Evolutionary conservation across 1,284 basidiomycete species (phyloP), one percentile per base, ranked within the genome.

Genomic region (Lentinula novae-zelandiae): DNA sequence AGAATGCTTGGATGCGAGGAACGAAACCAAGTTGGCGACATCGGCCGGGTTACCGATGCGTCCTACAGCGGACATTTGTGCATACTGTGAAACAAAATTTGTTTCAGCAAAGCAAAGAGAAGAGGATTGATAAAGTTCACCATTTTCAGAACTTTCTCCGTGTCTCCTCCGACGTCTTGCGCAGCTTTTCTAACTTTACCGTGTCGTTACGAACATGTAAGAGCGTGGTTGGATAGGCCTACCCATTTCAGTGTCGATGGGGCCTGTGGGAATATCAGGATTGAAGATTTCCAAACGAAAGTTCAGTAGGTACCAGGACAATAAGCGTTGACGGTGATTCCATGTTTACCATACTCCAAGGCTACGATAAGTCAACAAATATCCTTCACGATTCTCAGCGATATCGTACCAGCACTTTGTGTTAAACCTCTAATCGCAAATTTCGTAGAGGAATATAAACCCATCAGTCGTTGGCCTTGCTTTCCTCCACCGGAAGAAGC

Each of bases 241-340:
- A 57, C 56, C 42, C 56, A 57, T 48, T 20, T 34, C 44, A 15
- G 56, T 57, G 27, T 57, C 44, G 7, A 57, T 49, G 6, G 44
- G 27, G 17, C 56, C 56, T 57, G 27, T 42, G 10, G 31, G 22
- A 44, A 38, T 38, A 46, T 20, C 31, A 12, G 17, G 0, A 17
- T 44, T 17, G 27, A 27, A 48, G 13, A 8, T 42, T 8, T 34
- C 15, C 10, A 27, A 27, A 27, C 27, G 27, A 27, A 27, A 27
- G 27, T 27, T 27, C 27, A 27, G 27, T 27, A 27, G 3, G 27
- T 27, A 20, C 71, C 72, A 36, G 72, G 72, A n/a, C 67, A 69
- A 44, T 71, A 72, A 8, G 67, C 68, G 49, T 73, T 73, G 38
- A 72, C 72, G 1, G 71, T 72, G 33, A 73, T 73, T 4, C 66